Conservation (phyloP, 768 basidiomycete species). For the Russula olivacea region DNA sequence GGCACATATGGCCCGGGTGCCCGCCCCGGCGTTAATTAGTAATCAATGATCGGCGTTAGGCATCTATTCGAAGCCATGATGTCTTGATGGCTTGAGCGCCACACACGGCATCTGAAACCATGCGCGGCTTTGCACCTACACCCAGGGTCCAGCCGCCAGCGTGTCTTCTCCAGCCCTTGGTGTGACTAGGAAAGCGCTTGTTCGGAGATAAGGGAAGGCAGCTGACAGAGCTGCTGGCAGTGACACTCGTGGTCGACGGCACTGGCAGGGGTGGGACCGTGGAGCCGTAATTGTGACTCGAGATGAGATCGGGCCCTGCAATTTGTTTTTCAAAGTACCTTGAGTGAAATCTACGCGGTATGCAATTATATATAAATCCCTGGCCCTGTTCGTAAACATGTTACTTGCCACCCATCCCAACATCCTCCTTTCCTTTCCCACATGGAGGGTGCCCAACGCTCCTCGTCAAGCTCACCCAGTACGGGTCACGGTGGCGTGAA, state of each 20-base stretch:
- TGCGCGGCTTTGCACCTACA: no score
- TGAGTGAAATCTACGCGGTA: background rate
- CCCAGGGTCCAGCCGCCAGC: no score
- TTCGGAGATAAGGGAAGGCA: conserved; percentile 3
- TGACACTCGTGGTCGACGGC: background rate
- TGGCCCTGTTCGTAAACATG: background rate
- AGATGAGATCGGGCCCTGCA: background rate
- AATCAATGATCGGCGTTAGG: background rate
- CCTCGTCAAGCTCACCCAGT: conserved; percentile 1
- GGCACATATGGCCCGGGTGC: no score
- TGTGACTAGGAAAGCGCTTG: background rate
- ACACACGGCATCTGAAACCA: no score
- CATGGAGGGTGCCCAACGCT: conserved; percentile 6
- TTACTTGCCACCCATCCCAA: background rate
- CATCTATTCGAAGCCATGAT: background rate
- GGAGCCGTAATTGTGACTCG: background rate
- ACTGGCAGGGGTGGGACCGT: background rate
- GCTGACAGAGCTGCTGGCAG: background rate
- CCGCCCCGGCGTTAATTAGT: background rate
- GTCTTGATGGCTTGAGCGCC: no score
- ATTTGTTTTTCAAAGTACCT: no score
- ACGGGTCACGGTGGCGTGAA: conserved; percentile 5
- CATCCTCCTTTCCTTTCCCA: background rate
- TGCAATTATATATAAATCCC: background rate
- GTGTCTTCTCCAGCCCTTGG: background rate